A percentile compares a stretch with the other conserved stretches of the same genome.
phyloP scores from a whole-genome alignment of 2,329 filamentous ascomycete species.

The Xylaria sp. region DNA sequence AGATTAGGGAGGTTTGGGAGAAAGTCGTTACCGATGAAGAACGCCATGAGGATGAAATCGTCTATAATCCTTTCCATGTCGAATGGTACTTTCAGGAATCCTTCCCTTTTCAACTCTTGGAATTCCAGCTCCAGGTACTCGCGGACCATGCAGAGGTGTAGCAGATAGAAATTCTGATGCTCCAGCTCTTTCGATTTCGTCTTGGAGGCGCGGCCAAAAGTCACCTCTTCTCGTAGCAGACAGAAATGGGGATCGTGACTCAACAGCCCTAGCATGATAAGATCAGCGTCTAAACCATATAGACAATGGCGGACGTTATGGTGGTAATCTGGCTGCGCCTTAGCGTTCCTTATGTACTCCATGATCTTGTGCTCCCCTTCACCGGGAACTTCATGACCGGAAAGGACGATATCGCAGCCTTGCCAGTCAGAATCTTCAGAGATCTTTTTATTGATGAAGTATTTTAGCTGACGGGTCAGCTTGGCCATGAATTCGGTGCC shows the following conservation, averaged over 20 bases:
- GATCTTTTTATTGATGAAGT: constrained; percentile 98
- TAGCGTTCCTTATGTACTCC: constrained; percentile 98
- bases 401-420: constrained; percentile 91
- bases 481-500: constrained; percentile 98
- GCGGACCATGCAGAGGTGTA: constrained; percentile 96
- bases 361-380: constrained; percentile 99
- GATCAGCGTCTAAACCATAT: constrained; percentile 94
- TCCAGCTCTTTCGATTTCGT: constrained; percentile 94
- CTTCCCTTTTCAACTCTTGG: constrained; percentile 81
- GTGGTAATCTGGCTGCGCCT: constrained; percentile 91
- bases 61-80: constrained; percentile 97
- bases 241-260: constrained; percentile 99
- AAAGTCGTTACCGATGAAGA: constrained; percentile 99
- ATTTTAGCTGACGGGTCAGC: constrained; percentile 89
- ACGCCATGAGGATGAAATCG: constrained; percentile 99
- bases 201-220: constrained; percentile 86
- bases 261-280: constrained; percentile 97
- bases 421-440: constrained; percentile 98
- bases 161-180: constrained; percentile 97
- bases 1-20: constrained; percentile 93
- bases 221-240: constrained; percentile 94
- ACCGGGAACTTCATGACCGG: constrained; percentile 95
- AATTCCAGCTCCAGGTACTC: constrained; percentile 98
- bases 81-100: constrained; percentile 74
- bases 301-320: constrained; percentile 94